Percentiles rank a stretch among this genome's conserved stretches.
phyloP scores from a whole-genome alignment of 2,329 filamentous ascomycete species.

The Beauveria sp. region DNA sequence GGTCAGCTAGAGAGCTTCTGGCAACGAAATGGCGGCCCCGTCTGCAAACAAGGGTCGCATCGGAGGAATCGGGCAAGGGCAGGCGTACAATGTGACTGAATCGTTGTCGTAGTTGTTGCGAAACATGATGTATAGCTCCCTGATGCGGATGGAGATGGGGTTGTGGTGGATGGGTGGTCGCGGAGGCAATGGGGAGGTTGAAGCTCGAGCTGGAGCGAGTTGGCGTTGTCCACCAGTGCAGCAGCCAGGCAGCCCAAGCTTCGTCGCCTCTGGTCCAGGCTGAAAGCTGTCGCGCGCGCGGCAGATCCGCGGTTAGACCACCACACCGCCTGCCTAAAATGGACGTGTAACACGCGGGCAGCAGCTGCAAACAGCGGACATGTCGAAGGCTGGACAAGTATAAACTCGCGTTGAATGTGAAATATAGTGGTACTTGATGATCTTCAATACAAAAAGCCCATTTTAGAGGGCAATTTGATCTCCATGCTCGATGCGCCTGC shows the following conservation, averaged over 20 bases:
- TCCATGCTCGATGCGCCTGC: not conserved
- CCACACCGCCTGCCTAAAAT: constrained; percentile 16
- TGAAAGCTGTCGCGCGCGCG: constrained; percentile 9
- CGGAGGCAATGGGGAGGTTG: not conserved
- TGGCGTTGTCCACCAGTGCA: constrained; percentile 9
- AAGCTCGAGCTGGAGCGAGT: constrained; percentile 7
- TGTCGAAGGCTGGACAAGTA: too few relatives aligned
- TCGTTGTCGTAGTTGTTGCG: constrained; percentile 99
- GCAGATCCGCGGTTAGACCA: constrained; percentile 12
- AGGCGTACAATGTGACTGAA: constrained; percentile 91
- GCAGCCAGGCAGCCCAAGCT: constrained; percentile 16
- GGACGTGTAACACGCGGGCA: not conserved
- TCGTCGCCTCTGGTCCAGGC: constrained; percentile 16
- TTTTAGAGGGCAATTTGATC: not conserved
- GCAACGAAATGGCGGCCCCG: constrained; percentile 14
- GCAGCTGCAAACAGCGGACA: not conserved
- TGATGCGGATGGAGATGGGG: not conserved
- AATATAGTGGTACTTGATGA: too few relatives aligned
- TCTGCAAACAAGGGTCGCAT: constrained; percentile 11
- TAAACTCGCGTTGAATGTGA: too few relatives aligned
- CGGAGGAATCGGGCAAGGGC: constrained; percentile 7
- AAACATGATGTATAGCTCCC: constrained; percentile 64
- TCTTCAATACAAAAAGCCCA: not conserved
- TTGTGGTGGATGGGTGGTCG: not conserved
- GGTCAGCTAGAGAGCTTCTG: constrained; percentile 18